These are phyloP conservation scores for Vitis hybrid DNA, from an alignment of 177 flowering plant species.

Conservation along the genomic window DNA sequence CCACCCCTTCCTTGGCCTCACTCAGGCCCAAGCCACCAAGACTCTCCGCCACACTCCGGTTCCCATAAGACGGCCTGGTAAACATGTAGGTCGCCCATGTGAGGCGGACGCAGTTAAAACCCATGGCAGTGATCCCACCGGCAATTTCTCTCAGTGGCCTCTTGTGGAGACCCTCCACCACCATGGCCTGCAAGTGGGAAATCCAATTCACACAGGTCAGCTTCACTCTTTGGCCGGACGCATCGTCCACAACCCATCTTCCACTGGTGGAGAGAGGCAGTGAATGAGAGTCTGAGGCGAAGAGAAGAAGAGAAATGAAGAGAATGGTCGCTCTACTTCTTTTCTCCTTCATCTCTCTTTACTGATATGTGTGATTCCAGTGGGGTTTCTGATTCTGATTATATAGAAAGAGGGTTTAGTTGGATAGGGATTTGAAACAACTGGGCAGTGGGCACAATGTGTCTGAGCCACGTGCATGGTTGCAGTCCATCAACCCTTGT, in stretches of 20 bases:
- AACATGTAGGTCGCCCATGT: conserved; percentile 57
- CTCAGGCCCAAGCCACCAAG: conserved; percentile 21
- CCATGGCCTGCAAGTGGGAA: conserved; percentile 42
- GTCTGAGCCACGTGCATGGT: too few relatives aligned
- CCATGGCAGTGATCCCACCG: conserved; percentile 12
- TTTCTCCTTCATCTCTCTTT: too few relatives aligned
- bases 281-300: not conserved
- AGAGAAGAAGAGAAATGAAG: not conserved
- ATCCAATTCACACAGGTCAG: conserved; percentile 55
- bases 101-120: conserved; percentile 62
- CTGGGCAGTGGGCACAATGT: too few relatives aligned
- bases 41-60: conserved; percentile 28
- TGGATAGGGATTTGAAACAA: too few relatives aligned
- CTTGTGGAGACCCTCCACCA: conserved; percentile 56
- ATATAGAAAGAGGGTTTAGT: too few relatives aligned
- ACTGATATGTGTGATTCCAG: too few relatives aligned
- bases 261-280: conserved; percentile 39
- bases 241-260: conserved; percentile 45
- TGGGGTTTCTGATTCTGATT: too few relatives aligned
- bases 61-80: conserved; percentile 21
- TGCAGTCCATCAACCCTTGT: too few relatives aligned
- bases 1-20: conserved; percentile 29
- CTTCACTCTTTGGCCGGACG: conserved; percentile 47
- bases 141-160: conserved; percentile 31
- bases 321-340: not conserved